Evolutionary conservation across 306 rosid species (phyloP).

Genomic region (Vachellia pachyceras): DNA sequence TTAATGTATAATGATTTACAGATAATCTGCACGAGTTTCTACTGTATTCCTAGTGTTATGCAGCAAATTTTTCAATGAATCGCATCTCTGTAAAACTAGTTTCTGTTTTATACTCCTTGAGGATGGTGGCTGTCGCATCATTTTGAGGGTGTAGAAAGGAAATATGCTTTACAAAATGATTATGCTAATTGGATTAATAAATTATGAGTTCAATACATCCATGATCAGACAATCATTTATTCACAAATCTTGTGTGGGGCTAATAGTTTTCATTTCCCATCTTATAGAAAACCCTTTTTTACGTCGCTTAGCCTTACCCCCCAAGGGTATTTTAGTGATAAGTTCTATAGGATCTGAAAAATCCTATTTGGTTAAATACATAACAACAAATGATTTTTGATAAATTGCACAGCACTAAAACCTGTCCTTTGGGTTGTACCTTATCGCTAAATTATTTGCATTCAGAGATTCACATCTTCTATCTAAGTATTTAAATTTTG

Average conservation of each 20-base stretch:
- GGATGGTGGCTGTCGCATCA: neutral
- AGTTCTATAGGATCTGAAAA: too few species aligned
- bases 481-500: too few species aligned
- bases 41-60: neutral
- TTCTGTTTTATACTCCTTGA: neutral
- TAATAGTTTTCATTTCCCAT: neutral
- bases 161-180: neutral
- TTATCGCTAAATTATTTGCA: neutral
- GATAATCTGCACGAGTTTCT: conserved; percentile 9
- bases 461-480: too few species aligned
- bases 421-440: neutral
- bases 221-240: too few species aligned
- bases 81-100: neutral
- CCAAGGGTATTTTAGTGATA: too few species aligned
- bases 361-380: too few species aligned
- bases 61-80: conserved; percentile 9
- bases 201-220: too few species aligned
- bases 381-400: too few species aligned
- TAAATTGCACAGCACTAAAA: neutral
- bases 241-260: too few species aligned
- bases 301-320: too few species aligned
- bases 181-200: neutral
- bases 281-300: too few species aligned
- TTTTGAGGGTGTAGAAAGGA: neutral
- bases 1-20: neutral